phyloP scores from a whole-genome alignment of 495 filamentous ascomycete genomes.

The Sordaria brevicollis region DNA sequence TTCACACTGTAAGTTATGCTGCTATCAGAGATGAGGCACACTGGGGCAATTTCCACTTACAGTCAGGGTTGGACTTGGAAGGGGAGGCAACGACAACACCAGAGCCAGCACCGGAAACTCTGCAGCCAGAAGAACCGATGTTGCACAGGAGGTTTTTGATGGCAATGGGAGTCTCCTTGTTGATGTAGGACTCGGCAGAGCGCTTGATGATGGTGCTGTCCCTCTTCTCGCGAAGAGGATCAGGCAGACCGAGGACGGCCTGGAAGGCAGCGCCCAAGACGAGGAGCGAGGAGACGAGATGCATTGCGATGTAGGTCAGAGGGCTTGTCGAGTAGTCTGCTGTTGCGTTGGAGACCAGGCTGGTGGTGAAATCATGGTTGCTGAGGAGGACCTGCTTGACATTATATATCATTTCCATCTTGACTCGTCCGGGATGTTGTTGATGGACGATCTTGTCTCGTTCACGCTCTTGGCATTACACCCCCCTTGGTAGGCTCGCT shows the following conservation, averaged over 20 bases:
- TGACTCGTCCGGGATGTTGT: not conserved
- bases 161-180: constrained; percentile 42
- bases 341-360: not conserved
- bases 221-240: constrained; percentile 19
- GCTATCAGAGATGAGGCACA: not conserved
- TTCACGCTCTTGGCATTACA: not conserved
- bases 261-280: constrained; percentile 39
- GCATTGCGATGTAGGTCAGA: constrained; percentile 32
- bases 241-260: constrained; percentile 31
- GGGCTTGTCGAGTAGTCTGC: constrained; percentile 9
- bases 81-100: constrained; percentile 56
- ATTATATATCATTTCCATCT: not conserved
- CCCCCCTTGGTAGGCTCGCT: not conserved
- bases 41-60: constrained; percentile 28
- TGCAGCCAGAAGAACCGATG: constrained; percentile 45
- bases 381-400: constrained; percentile 1
- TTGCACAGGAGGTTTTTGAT: constrained; percentile 46
- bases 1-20: not conserved
- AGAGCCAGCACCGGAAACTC: constrained; percentile 32
- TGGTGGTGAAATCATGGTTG: not conserved
- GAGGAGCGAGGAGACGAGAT: constrained; percentile 32
- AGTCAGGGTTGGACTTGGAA: constrained; percentile 47
- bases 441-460: not conserved
- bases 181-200: constrained; percentile 45
- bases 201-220: constrained; percentile 33